Evolutionary conservation across 2,329 filamentous ascomycete species (phyloP).

Genomic region (Epichloe scottii): DNA sequence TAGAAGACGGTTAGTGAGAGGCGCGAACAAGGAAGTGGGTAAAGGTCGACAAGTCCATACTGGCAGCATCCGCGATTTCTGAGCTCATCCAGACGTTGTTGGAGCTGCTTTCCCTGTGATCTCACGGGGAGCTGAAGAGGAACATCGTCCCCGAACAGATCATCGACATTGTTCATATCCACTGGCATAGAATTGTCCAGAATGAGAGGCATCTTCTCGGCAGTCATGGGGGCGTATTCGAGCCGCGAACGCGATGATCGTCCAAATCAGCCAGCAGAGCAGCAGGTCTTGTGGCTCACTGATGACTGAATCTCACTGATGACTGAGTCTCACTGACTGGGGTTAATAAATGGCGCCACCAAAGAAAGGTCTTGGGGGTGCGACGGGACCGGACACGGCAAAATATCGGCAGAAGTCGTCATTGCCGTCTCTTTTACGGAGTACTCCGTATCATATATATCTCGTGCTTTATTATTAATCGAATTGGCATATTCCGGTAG

Average conservation of each 20-base stretch:
- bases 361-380: no score
- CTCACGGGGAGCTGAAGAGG: constrained; percentile 40
- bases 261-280: neutral
- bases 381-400: no score
- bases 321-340: neutral
- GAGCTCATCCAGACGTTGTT: constrained; percentile 64
- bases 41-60: constrained; percentile 37
- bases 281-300: neutral
- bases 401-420: no score
- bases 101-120: constrained; percentile 45
- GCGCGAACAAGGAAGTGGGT: neutral
- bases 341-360: no score
- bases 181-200: constrained; percentile 32
- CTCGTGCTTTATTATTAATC: no score
- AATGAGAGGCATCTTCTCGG: constrained; percentile 31
- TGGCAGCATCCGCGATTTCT: constrained; percentile 66
- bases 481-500: no score
- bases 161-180: constrained; percentile 51
- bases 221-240: constrained; percentile 17
- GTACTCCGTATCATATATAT: no score
- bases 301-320: neutral
- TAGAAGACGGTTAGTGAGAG: constrained; percentile 21
- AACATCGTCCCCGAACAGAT: constrained; percentile 63
- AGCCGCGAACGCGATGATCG: neutral
- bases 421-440: no score